Conservation (phyloP, 2,329 filamentous ascomycete species). For the Epichloe uncinata region DNA sequence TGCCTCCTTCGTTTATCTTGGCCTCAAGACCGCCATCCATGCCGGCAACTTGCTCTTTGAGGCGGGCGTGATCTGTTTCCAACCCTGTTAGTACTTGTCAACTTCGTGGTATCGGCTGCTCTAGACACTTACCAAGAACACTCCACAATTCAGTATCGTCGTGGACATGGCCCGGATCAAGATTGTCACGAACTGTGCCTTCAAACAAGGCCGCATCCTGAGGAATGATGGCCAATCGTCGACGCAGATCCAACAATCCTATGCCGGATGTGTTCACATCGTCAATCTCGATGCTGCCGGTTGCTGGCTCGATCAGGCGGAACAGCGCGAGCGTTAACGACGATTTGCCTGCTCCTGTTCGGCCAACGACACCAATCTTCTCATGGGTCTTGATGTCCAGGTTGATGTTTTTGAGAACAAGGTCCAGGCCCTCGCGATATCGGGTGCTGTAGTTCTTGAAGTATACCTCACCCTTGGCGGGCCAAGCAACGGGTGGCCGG, state of each 20-base stretch:
- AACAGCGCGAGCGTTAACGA: constrained; percentile 87
- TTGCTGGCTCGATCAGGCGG: constrained; percentile 80
- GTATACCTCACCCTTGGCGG: constrained; percentile 71
- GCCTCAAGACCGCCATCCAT: constrained; percentile 90
- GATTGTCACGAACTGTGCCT: constrained; percentile 83
- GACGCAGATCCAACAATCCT: constrained; percentile 75
- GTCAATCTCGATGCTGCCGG: constrained; percentile 81
- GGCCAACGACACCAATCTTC: constrained; percentile 94
- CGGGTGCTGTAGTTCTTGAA: constrained; percentile 92
- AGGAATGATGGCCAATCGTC: constrained; percentile 88
- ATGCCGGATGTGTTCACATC: constrained; percentile 79
- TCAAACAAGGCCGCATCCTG: constrained; percentile 96
- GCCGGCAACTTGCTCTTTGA: constrained; percentile 75
- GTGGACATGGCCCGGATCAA: constrained; percentile 87
- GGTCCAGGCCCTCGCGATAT: constrained; percentile 78
- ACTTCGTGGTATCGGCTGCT: constrained; percentile 2
- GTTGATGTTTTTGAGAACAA: constrained; percentile 86
- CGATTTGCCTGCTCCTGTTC: constrained; percentile 92
- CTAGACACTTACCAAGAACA: constrained; percentile 57
- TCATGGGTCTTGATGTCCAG: constrained; percentile 90
- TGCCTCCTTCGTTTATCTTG: constrained; percentile 84
- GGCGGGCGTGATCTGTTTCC: constrained; percentile 65
- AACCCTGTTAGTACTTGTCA: neutral
- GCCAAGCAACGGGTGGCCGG: constrained; percentile 82
- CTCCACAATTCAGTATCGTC: constrained; percentile 97